phyloP scores from a whole-genome alignment of 2,329 filamentous ascomycete genomes.

The Colletotrichum sansevieriae region DNA sequence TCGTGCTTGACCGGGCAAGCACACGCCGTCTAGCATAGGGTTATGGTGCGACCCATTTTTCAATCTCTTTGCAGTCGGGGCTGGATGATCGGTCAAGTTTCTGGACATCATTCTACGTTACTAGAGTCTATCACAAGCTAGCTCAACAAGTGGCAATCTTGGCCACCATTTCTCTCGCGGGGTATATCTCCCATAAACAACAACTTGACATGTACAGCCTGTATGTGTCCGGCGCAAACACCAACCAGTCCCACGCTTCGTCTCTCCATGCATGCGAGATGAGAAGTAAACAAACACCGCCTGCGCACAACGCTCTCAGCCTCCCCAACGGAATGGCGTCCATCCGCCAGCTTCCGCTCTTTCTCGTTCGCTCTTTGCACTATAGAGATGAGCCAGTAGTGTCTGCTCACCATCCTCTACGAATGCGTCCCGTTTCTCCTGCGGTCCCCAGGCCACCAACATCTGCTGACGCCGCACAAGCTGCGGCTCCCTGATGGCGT shows the following conservation, averaged over 20 bases:
- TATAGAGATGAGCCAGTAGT: conserved; percentile 49
- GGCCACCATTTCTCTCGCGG: background rate
- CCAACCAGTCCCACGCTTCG: background rate
- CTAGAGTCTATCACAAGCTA: background rate
- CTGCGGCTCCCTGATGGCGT: conserved; percentile 50
- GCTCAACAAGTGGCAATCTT: background rate
- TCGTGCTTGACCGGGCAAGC: too few relatives aligned
- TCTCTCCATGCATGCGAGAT: background rate
- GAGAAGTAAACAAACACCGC: too few relatives aligned
- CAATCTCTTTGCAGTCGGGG: too few relatives aligned
- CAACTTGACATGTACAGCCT: background rate
- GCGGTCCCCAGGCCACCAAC: conserved; percentile 54
- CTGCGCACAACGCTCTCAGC: conserved; percentile 1
- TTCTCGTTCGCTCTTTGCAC: conserved; percentile 43
- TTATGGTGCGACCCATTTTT: too few relatives aligned
- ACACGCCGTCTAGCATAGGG: too few relatives aligned
- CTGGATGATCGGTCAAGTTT: too few relatives aligned
- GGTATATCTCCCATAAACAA: background rate
- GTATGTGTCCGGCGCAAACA: background rate
- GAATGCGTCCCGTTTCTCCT: conserved; percentile 50
- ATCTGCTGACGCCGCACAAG: conserved; percentile 55
- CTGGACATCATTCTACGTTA: background rate
- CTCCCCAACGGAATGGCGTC: conserved; percentile 35
- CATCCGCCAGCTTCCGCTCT: conserved; percentile 35
- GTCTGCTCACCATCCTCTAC: conserved; percentile 47